A percentile compares a stretch with the other conserved stretches of the same genome.
Conservation (phyloP, 192 early-diverging fungal species). For the Coemansia sp. region DNA sequence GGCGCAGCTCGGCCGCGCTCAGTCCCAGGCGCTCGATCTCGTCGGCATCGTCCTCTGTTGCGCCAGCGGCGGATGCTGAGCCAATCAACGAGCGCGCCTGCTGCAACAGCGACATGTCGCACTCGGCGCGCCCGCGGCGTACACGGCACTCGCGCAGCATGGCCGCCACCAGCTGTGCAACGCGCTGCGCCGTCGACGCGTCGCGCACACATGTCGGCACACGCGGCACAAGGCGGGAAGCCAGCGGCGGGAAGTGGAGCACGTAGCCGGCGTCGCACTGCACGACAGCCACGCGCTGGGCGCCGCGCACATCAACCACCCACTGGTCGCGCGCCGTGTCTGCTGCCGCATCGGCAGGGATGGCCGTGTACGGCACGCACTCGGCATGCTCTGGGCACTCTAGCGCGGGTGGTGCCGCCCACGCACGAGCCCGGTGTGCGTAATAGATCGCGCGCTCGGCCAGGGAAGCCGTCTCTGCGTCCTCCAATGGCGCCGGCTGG, state of each 20-base stretch:
- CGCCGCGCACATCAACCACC: conserved; percentile 7
- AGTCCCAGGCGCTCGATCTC: conserved; percentile 44
- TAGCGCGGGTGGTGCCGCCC: conserved; percentile 20
- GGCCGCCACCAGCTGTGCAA: conserved; percentile 25
- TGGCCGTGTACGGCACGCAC: conserved; percentile 25
- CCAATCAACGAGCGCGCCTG: conserved; percentile 20
- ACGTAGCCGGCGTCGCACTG: conserved; percentile 38
- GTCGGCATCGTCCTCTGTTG: conserved; percentile 20
- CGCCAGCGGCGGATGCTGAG: background rate
- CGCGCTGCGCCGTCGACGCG: conserved; percentile 29
- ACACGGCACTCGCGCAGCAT: conserved; percentile 25
- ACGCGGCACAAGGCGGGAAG: conserved; percentile 14
- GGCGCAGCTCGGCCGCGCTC: conserved; percentile 23
- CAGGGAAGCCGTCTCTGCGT: conserved; percentile 2
- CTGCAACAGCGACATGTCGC: conserved; percentile 23
- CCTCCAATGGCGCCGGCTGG: background rate
- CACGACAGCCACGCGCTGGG: conserved; percentile 14
- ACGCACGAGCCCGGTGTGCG: conserved; percentile 8
- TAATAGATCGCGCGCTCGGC: conserved; percentile 6
- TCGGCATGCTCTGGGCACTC: conserved; percentile 41
- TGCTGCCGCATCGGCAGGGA: conserved; percentile 3
- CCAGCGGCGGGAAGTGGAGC: conserved; percentile 23
- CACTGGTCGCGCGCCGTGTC: conserved; percentile 25
- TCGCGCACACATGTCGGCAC: conserved; percentile 40
- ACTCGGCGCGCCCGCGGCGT: conserved; percentile 29